Percentiles rank a stretch among this genome's conserved stretches.
These are phyloP conservation scores for Ophiocordyceps australis DNA, from an alignment of 2,329 filamentous ascomycete species.

Conservation along the genomic window DNA sequence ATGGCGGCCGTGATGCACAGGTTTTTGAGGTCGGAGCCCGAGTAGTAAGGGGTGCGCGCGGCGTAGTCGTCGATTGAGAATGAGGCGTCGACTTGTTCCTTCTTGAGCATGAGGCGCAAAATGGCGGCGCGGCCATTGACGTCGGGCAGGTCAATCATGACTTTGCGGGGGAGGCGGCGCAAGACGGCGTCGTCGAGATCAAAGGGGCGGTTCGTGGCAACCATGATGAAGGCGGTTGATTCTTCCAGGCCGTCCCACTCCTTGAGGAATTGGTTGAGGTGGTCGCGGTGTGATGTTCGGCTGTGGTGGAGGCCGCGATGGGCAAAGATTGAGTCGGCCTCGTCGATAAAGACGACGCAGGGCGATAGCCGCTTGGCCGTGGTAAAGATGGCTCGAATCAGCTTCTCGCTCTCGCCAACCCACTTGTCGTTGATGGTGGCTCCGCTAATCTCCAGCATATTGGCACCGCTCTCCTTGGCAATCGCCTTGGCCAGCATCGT, in stretches of 20 bases:
- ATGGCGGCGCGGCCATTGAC: constrained; percentile 49
- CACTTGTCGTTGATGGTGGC: constrained; percentile 93
- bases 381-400: constrained; percentile 79
- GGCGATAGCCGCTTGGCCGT: constrained; percentile 82
- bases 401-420: constrained; percentile 92
- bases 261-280: constrained; percentile 90
- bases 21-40: constrained; percentile 71
- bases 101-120: constrained; percentile 51
- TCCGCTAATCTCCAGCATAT: constrained; percentile 73
- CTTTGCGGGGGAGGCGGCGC: constrained; percentile 52
- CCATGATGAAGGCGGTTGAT: constrained; percentile 87
- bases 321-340: constrained; percentile 84
- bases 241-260: constrained; percentile 89
- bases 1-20: constrained; percentile 64
- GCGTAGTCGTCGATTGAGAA: constrained; percentile 48
- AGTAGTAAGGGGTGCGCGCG: constrained; percentile 55
- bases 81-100: constrained; percentile 40
- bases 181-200: constrained; percentile 83
- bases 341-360: constrained; percentile 91
- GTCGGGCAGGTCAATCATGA: constrained; percentile 57
- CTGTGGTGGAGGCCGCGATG: constrained; percentile 49
- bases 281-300: constrained; percentile 61
- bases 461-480: constrained; percentile 48
- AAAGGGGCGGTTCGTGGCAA: constrained; percentile 88
- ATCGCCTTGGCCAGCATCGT: constrained; percentile 52